Conservation (phyloP, 805 yeast species). For the Candida verbasci region DNA sequence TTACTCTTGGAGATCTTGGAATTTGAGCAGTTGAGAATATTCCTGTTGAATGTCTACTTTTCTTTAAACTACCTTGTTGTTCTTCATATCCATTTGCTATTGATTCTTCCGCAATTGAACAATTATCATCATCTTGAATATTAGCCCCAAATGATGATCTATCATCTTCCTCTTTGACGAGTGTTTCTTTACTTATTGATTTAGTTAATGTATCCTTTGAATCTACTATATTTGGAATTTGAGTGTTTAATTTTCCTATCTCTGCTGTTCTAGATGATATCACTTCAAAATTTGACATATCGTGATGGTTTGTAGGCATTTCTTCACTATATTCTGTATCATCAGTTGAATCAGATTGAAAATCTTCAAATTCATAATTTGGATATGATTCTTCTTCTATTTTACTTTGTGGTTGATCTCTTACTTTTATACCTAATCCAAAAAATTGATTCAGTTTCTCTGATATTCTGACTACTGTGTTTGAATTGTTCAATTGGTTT, state of each 20-base stretch:
- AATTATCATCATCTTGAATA: background rate
- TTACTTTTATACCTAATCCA: constrained; percentile 25
- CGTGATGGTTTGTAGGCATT: constrained; percentile 6
- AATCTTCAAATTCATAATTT: constrained; percentile 13
- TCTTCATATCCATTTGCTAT: constrained; percentile 4
- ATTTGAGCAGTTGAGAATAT: constrained; percentile 24
- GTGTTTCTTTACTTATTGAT: too few relatives aligned
- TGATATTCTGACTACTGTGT: constrained; percentile 17
- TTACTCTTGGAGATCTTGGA: constrained; percentile 6
- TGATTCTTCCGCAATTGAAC: constrained; percentile 8
- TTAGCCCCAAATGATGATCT: constrained; percentile 1
- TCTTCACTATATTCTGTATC: constrained; percentile 8
- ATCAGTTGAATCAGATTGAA: constrained; percentile 17
- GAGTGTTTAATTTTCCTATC: constrained; percentile 20
- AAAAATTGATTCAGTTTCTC: constrained; percentile 11
- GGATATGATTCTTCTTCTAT: constrained; percentile 9
- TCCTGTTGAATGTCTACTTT: constrained; percentile 24
- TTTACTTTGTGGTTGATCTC: constrained; percentile 2
- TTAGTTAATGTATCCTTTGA: constrained; percentile 26
- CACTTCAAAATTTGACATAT: constrained; percentile 22
- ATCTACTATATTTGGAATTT: constrained; percentile 21
- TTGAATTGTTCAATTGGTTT: constrained; percentile 12
- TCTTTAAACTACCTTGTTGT: constrained; percentile 7
- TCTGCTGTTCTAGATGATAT: constrained; percentile 26
- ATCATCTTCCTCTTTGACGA: constrained; percentile 5